Evolutionary conservation across 768 basidiomycete genomes (phyloP).

Genomic region (Gelatoporia subvermispora): DNA sequence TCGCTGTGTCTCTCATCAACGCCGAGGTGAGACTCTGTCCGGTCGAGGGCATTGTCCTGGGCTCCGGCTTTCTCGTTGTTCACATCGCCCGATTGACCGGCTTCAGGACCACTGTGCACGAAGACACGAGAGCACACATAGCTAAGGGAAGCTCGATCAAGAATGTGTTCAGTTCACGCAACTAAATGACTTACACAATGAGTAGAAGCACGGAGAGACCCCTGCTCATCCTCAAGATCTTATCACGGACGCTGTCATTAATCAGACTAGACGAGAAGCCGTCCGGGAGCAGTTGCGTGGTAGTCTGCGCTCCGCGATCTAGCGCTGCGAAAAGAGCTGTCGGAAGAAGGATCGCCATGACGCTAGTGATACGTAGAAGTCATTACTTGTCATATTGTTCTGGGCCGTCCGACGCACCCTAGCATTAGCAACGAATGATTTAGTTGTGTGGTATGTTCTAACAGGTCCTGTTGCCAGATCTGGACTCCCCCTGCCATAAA

Average conservation of each 20-base stretch:
- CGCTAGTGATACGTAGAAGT: constrained; percentile 31
- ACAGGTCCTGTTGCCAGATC: constrained; percentile 61
- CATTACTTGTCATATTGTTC: no score
- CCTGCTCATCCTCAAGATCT: constrained; percentile 60
- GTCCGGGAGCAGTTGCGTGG: constrained; percentile 14
- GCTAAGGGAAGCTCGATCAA: constrained; percentile 24
- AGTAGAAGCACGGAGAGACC: constrained; percentile 63
- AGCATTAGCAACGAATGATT: constrained; percentile 67
- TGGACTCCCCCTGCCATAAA: constrained; percentile 70
- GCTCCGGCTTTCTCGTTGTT: no score
- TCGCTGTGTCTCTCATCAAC: constrained; percentile 29
- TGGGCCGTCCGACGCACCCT: constrained; percentile 38
- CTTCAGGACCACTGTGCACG: constrained; percentile 66
- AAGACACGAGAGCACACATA: constrained; percentile 67
- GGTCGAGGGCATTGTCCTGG: constrained; percentile 32
- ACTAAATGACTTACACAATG: constrained; percentile 40
- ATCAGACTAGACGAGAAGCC: constrained; percentile 22
- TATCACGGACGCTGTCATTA: constrained; percentile 38
- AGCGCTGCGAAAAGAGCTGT: constrained; percentile 65
- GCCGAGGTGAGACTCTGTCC: constrained; percentile 8
- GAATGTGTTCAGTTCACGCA: neutral
- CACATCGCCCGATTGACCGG: no score
- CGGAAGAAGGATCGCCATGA: constrained; percentile 58
- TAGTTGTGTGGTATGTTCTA: constrained; percentile 59
- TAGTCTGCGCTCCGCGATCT: constrained; percentile 26